Conservation (phyloP, 306 rosid species). For the Citrullus colocynthis region DNA sequence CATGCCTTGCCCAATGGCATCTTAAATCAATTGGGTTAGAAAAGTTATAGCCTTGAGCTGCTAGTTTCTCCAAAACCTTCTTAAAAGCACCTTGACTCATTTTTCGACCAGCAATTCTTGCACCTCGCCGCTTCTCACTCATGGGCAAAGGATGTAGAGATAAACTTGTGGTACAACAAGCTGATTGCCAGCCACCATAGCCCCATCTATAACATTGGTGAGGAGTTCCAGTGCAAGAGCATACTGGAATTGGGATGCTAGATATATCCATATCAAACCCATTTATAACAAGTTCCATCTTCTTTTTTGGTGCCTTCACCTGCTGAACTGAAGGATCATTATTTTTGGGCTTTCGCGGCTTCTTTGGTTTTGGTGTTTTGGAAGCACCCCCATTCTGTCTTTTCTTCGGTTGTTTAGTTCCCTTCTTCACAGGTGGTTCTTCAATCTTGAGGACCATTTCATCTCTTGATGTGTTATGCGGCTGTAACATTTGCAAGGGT, state of each 20-base stretch:
- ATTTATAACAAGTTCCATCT: slow-evolving; percentile 67
- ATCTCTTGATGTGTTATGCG: slow-evolving; percentile 40
- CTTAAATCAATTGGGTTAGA: slow-evolving; percentile 82
- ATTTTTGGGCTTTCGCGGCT: slow-evolving; percentile 64
- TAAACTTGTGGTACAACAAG: slow-evolving; percentile 88
- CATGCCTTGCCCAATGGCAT: slow-evolving; percentile 95
- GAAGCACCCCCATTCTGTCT: slow-evolving; percentile 52
- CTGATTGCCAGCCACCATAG: slow-evolving; percentile 98
- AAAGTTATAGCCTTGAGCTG: slow-evolving; percentile 87
- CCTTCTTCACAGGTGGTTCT: slow-evolving; percentile 49
- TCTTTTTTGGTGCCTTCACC: slow-evolving; percentile 60
- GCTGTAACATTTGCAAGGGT: slow-evolving; percentile 46
- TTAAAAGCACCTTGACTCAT: slow-evolving; percentile 99
- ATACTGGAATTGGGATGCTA: slow-evolving; percentile 76
- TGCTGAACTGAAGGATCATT: slow-evolving; percentile 47
- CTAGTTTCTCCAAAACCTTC: slow-evolving; percentile 96
- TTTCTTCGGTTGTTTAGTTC: slow-evolving; percentile 46
- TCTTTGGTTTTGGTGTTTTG: slow-evolving; percentile 65
- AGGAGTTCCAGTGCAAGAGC: slow-evolving; percentile 84
- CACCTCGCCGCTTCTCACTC: slow-evolving; percentile 96
- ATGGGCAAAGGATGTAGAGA: slow-evolving; percentile 85
- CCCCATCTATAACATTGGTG: slow-evolving; percentile 98
- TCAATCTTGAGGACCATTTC: slow-evolving; percentile 45
- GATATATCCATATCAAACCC: slow-evolving; percentile 80
- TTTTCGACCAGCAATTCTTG: slow-evolving; percentile 96